These are phyloP conservation scores for Camelina neglecta DNA, from an alignment of 345 rosid genomes.

Conservation along the genomic window DNA sequence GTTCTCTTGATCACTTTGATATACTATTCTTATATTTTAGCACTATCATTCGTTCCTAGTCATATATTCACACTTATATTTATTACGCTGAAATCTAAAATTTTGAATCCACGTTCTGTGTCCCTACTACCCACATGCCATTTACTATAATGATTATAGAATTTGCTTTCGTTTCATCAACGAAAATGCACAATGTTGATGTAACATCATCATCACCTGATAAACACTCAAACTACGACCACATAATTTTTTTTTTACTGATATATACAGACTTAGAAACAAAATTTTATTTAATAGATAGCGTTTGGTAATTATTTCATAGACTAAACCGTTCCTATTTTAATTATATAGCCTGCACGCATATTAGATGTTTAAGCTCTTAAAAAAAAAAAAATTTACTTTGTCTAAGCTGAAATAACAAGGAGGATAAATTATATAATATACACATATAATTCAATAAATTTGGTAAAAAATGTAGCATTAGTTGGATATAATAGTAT, in stretches of 20 bases:
- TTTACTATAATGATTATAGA: conserved; percentile 22
- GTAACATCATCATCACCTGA: conserved; percentile 34
- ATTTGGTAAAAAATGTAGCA: background rate
- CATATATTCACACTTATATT: conserved; percentile 30
- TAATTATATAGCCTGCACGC: background rate
- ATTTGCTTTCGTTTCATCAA: conserved; percentile 26
- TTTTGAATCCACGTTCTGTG: conserved; percentile 32
- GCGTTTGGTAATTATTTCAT: background rate
- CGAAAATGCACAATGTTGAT: conserved; percentile 25
- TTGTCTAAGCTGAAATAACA: background rate
- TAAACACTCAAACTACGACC: too few species aligned
- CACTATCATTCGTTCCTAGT: conserved; percentile 34
- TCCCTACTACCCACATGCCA: conserved; percentile 41
- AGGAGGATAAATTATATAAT: background rate
- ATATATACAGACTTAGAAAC: background rate
- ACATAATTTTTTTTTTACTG: background rate
- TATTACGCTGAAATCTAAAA: conserved; percentile 1
- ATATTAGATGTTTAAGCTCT: background rate
- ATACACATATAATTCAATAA: too few species aligned
- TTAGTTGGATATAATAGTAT: background rate
- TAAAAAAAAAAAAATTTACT: background rate
- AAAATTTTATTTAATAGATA: background rate
- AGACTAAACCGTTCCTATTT: background rate
- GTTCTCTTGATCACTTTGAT: too few species aligned
- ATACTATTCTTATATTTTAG: conserved; percentile 6